Conservation (phyloP, 805 yeast genomes). For the Yarrowia alimentaria region DNA sequence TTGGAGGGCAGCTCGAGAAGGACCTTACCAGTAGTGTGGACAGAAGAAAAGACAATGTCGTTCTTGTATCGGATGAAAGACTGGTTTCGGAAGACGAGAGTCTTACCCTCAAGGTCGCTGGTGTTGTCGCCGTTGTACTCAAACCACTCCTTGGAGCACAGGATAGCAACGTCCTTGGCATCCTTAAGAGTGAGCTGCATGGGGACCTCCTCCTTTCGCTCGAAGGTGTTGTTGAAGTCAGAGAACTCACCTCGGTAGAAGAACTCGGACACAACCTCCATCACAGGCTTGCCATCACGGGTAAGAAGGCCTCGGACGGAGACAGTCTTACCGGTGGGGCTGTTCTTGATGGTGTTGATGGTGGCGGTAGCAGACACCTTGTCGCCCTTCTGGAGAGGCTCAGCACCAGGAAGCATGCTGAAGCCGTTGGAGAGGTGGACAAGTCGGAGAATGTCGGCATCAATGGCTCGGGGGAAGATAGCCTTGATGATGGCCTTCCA, state of each 20-base stretch:
- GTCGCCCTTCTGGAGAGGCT: conserved; percentile 86
- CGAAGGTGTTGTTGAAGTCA: conserved; percentile 91
- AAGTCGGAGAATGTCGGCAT: conserved; percentile 90
- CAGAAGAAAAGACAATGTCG: conserved; percentile 71
- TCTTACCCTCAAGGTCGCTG: conserved; percentile 70
- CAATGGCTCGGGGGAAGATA: conserved; percentile 94
- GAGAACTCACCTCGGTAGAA: conserved; percentile 90
- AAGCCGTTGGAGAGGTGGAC: conserved; percentile 96
- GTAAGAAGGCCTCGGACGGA: conserved; percentile 88
- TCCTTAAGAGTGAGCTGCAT: conserved; percentile 70
- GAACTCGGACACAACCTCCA: conserved; percentile 94
- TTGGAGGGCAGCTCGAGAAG: conserved; percentile 87
- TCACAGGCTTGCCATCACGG: conserved; percentile 72
- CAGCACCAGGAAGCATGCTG: conserved; percentile 87
- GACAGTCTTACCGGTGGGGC: conserved; percentile 90
- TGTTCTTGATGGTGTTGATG: conserved; percentile 84
- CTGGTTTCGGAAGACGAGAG: conserved; percentile 83
- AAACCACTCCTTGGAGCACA: conserved; percentile 97
- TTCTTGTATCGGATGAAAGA: conserved; percentile 80
- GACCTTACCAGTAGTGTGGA: conserved; percentile 80
- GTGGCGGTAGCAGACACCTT: conserved; percentile 78
- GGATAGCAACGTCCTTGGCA: conserved; percentile 86
- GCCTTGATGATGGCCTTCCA: conserved; percentile 98
- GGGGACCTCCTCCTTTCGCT: conserved; percentile 82
- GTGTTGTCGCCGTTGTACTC: conserved; percentile 59